Percentiles rank a stretch among this genome's conserved stretches.
Conservation (phyloP, 1,284 basidiomycete species). For the Coniferiporia weirii region DNA sequence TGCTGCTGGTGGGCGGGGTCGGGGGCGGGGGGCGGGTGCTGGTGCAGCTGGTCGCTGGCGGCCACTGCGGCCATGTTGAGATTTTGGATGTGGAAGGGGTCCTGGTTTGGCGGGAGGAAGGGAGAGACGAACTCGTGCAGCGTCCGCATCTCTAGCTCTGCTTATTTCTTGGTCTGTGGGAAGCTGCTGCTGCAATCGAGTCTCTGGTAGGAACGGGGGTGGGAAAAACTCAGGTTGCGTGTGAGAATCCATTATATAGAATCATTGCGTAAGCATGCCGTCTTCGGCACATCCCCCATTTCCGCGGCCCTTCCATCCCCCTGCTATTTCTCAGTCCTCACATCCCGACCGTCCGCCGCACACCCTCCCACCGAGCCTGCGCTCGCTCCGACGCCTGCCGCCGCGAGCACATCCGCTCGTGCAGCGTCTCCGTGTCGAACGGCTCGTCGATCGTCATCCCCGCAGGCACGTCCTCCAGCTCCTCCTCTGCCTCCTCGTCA, state of each 20-base stretch:
- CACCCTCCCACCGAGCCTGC: not conserved
- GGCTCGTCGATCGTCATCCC: constrained; percentile 27
- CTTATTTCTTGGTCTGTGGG: not conserved
- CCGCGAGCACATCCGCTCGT: constrained; percentile 30
- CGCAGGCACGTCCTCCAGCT: not conserved
- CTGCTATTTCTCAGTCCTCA: not conserved
- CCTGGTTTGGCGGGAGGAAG: constrained; percentile 3
- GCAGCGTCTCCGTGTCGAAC: constrained; percentile 41
- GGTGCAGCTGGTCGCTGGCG: constrained; percentile 28
- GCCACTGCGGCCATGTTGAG: constrained; percentile 10
- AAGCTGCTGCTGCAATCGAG: not conserved
- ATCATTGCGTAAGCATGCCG: not conserved
- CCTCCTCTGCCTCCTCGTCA: constrained; percentile 8
- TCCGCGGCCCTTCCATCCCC: not conserved
- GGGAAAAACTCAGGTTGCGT: not conserved
- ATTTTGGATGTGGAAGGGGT: constrained; percentile 11
- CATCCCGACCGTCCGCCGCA: not conserved
- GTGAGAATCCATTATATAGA: not conserved
- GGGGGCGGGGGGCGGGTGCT: constrained; percentile 27
- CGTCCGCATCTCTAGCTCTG: constrained; percentile 12
- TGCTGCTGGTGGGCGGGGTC: constrained; percentile 32
- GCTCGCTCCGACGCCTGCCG: constrained; percentile 25
- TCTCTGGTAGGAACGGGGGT: not conserved
- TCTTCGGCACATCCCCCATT: not conserved
- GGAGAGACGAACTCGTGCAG: constrained; percentile 13